Conservation (phyloP, 768 basidiomycete genomes). For the Hemileccinum rubropunctum region DNA sequence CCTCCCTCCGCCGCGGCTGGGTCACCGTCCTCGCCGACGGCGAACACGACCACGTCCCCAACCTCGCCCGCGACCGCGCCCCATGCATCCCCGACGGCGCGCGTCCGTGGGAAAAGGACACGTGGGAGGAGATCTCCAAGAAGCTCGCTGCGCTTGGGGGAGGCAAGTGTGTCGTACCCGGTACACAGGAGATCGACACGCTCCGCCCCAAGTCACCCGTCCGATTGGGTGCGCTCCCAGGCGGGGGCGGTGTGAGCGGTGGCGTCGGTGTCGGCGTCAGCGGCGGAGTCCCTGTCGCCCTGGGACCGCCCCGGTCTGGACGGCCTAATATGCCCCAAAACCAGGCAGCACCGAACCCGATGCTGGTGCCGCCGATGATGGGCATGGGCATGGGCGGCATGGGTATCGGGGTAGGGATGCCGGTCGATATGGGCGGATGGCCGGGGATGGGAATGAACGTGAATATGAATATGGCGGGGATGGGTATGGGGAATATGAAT, state of each 20-base stretch:
- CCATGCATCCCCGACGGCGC: conserved; percentile 28
- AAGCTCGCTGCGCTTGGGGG: conserved; percentile 45
- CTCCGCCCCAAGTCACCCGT: conserved; percentile 85
- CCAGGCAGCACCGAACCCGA: conserved; percentile 23
- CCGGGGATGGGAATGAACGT: conserved; percentile 38
- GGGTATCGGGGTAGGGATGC: conserved; percentile 37
- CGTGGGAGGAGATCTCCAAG: conserved; percentile 63
- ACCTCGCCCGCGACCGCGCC: conserved; percentile 29
- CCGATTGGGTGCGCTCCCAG: conserved; percentile 32
- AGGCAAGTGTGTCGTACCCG: conserved; percentile 64
- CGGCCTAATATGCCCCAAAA: conserved; percentile 13
- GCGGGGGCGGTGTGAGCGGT: conserved; percentile 27
- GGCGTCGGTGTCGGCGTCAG: conserved; percentile 22
- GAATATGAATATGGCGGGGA: conserved; percentile 38
- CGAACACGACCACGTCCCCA: conserved; percentile 52
- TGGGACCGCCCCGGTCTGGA: conserved; percentile 17
- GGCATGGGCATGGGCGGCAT: conserved; percentile 38
- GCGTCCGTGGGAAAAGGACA: conserved; percentile 56
- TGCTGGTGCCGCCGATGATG: conserved; percentile 41
- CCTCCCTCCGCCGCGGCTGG: conserved; percentile 84
- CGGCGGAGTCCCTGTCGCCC: conserved; percentile 17
- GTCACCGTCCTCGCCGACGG: conserved; percentile 75
- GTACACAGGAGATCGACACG: conserved; percentile 76
- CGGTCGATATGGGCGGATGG: conserved; percentile 34
- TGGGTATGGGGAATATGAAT: conserved; percentile 39